These are phyloP conservation scores for Maudiozyma saulgeensis DNA, from an alignment of 805 yeast genomes.

Conservation along the genomic window DNA sequence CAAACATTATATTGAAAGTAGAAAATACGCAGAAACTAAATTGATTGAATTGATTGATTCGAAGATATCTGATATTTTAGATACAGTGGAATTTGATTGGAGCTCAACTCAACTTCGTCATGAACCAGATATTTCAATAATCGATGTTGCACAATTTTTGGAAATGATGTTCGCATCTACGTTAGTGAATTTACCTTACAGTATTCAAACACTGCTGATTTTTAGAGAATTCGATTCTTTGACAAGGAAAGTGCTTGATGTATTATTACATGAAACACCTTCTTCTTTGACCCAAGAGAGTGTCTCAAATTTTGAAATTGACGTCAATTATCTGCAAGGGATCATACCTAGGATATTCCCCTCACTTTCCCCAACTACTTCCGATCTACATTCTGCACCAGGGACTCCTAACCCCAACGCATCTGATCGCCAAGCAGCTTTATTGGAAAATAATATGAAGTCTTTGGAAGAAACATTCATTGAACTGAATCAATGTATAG, in stretches of 20 bases:
- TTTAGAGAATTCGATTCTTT: conserved; percentile 82
- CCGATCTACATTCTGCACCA: conserved; percentile 10
- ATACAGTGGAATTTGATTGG: conserved; percentile 85
- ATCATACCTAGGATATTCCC: conserved; percentile 32
- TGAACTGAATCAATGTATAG: conserved; percentile 72
- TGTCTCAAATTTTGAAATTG: conserved; percentile 71
- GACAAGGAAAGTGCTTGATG: conserved; percentile 55
- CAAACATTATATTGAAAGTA: conserved; percentile 45
- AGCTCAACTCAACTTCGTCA: conserved; percentile 37
- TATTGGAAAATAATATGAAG: conserved; percentile 30
- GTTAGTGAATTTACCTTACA: conserved; percentile 68
- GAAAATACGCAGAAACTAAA: conserved; percentile 67
- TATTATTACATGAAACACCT: conserved; percentile 45
- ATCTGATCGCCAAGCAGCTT: conserved; percentile 11
- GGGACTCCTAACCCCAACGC: conserved; percentile 15
- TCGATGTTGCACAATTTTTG: conserved; percentile 77
- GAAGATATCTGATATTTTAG: conserved; percentile 70
- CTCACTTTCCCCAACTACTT: conserved; percentile 8
- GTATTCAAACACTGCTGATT: conserved; percentile 69
- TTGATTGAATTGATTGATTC: conserved; percentile 76
- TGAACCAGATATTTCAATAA: conserved; percentile 65
- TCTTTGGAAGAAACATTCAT: conserved; percentile 65
- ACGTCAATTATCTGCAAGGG: conserved; percentile 64
- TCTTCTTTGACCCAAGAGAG: conserved; percentile 43
- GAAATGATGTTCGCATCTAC: conserved; percentile 81